phyloP scores from a whole-genome alignment of 495 filamentous ascomycete species.

The Hyaloscypha variabilis region DNA sequence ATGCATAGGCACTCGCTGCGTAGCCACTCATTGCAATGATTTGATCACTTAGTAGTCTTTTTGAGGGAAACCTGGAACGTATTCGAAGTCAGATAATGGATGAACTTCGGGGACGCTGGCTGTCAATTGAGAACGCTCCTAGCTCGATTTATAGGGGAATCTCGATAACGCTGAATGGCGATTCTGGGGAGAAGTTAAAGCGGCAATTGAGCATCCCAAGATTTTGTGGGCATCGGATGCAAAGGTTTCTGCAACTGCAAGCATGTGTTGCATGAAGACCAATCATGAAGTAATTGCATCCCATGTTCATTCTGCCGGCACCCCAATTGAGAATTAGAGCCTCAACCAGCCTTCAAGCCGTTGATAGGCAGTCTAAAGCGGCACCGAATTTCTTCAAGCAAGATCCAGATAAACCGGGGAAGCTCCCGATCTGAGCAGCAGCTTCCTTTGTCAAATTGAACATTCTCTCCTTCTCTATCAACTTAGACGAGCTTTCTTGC shows the following conservation, averaged over 20 bases:
- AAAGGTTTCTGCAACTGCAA: conserved; percentile 4
- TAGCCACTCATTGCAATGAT: conserved; percentile 11
- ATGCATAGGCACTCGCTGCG: conserved; percentile 11
- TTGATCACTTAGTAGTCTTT: neutral
- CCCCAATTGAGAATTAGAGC: conserved; percentile 8
- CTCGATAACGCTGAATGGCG: neutral
- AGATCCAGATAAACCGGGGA: no score
- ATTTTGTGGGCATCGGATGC: neutral
- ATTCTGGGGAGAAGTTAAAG: conserved; percentile 4
- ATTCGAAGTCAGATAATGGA: conserved; percentile 8
- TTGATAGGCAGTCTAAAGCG: conserved; percentile 15
- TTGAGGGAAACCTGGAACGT: conserved; percentile 4
- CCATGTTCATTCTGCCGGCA: conserved; percentile 4
- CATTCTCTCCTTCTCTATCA: no score
- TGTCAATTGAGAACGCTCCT: conserved; percentile 10
- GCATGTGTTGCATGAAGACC: conserved; percentile 14
- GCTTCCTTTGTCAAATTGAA: no score
- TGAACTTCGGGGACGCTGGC: neutral
- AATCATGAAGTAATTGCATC: neutral
- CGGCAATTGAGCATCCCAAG: neutral
- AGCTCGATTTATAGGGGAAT: conserved; percentile 3
- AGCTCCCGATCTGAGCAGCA: no score
- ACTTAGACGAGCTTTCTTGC: no score
- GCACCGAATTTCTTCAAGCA: conserved; percentile 7
- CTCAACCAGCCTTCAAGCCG: neutral